phyloP scores from a whole-genome alignment of 768 basidiomycete species.

The Trichaptum fuscoviolaceum region DNA sequence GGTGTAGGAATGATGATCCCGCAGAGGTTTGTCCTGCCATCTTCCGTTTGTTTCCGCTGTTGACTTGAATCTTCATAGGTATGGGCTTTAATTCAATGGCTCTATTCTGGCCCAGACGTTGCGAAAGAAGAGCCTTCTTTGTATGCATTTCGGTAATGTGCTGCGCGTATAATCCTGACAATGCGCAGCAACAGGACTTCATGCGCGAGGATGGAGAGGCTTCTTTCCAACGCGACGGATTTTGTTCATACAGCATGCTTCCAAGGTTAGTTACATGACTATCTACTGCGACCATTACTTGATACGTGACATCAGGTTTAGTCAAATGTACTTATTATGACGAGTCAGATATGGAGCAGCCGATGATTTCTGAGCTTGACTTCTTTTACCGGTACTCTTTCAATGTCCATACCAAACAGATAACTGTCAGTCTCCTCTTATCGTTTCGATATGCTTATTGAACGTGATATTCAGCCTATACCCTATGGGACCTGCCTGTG shows the following conservation, averaged over 20 bases:
- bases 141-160: constrained; percentile 27
- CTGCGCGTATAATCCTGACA: background rate
- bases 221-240: constrained; percentile 45
- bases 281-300: background rate
- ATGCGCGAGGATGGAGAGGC: constrained; percentile 44
- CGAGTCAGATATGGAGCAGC: constrained; percentile 35
- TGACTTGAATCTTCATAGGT: constrained; percentile 30
- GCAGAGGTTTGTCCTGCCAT: constrained; percentile 21
- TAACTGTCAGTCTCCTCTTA: constrained; percentile 28
- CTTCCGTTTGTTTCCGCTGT: background rate
- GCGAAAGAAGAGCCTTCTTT: constrained; percentile 39
- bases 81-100: constrained; percentile 53
- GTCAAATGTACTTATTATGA: constrained; percentile 30
- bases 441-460: constrained; percentile 4
- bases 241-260: constrained; percentile 41
- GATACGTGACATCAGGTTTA: constrained; percentile 25
- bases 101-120: constrained; percentile 46
- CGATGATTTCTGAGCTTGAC: constrained; percentile 30
- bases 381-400: constrained; percentile 49
- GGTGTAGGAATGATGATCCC: constrained; percentile 21
- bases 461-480: constrained; percentile 33
- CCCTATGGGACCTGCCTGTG: constrained; percentile 40
- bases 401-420: constrained; percentile 25
- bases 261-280: constrained; percentile 30
- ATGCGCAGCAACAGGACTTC: constrained; percentile 29